These are phyloP conservation scores for Auricularia sp. DNA, from an alignment of 768 basidiomycete species.

Conservation along the genomic window DNA sequence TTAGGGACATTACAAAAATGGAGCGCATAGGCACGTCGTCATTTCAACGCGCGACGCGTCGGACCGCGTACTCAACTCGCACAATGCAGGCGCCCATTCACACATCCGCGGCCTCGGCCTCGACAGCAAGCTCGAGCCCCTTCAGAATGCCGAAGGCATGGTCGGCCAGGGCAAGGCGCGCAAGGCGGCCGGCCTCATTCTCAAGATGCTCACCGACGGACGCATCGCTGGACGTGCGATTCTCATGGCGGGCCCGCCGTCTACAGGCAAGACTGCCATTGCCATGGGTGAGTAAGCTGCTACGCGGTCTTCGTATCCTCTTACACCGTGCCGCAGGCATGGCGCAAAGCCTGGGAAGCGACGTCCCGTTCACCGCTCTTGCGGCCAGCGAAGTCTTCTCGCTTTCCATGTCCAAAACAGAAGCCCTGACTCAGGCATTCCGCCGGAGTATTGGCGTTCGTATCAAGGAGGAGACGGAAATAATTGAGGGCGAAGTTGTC, in stretches of 20 bases:
- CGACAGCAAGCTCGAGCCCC: constrained; percentile 84
- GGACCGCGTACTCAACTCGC: constrained; percentile 5
- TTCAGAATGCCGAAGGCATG: constrained; percentile 86
- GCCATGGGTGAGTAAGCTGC: constrained; percentile 57
- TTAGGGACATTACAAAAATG: constrained; percentile 85
- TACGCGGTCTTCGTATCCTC: constrained; percentile 15
- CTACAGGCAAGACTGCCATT: constrained; percentile 96
- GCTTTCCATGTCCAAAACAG: constrained; percentile 96
- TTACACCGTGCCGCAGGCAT: constrained; percentile 57
- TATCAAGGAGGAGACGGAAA: constrained; percentile 94
- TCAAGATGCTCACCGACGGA: constrained; percentile 97
- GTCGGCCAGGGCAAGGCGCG: constrained; percentile 94
- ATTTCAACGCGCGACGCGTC: background rate
- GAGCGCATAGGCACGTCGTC: constrained; percentile 67
- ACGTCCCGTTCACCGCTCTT: constrained; percentile 97
- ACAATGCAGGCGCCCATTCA: constrained; percentile 65
- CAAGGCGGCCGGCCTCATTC: constrained; percentile 94
- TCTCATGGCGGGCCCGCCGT: constrained; percentile 94
- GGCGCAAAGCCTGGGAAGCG: constrained; percentile 88
- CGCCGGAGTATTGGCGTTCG: constrained; percentile 92
- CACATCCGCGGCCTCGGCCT: constrained; percentile 94
- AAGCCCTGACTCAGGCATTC: constrained; percentile 94
- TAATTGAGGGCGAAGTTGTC: constrained; percentile 96
- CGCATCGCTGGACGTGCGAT: constrained; percentile 93
- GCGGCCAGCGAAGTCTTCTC: constrained; percentile 98